phyloP scores from a whole-genome alignment of 441 rosid species.

The Pelargonium myrrhifolium region DNA sequence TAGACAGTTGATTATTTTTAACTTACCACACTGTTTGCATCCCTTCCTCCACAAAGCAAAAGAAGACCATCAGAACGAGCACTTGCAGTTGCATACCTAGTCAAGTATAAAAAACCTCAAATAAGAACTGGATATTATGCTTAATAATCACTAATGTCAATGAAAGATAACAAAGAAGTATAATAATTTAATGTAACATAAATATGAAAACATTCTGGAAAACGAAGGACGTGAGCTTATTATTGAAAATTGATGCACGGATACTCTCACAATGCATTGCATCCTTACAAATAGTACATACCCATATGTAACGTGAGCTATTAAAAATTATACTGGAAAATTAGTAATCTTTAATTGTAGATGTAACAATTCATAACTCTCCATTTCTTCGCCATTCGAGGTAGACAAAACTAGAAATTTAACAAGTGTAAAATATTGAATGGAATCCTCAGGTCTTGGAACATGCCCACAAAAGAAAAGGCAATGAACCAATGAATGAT shows the following conservation, averaged over 20 bases:
- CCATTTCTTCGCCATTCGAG: background rate
- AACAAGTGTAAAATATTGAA: background rate
- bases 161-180: conserved; percentile 3
- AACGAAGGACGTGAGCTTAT: background rate
- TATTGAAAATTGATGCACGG: too few relatives aligned
- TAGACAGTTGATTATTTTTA: conserved; percentile 2
- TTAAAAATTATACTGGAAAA: background rate
- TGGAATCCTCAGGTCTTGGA: background rate
- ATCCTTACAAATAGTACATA: background rate
- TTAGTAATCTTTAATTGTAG: background rate
- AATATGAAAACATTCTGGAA: background rate
- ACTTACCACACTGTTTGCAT: conserved; percentile 92
- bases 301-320: background rate
- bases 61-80: conserved; percentile 99
- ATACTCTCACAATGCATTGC: too few relatives aligned
- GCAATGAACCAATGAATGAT: background rate
- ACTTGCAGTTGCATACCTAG: conserved; percentile 99
- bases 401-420: background rate
- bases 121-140: conserved; percentile 12
- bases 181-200: background rate
- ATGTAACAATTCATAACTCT: background rate
- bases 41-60: conserved; percentile 97
- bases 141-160: conserved; percentile 4
- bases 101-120: conserved; percentile 23
- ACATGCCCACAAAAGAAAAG: background rate